Base-by-base conservation (phyloP, 1,284 basidiomycete genomes). In the Cryptococcus sp. region DNA sequence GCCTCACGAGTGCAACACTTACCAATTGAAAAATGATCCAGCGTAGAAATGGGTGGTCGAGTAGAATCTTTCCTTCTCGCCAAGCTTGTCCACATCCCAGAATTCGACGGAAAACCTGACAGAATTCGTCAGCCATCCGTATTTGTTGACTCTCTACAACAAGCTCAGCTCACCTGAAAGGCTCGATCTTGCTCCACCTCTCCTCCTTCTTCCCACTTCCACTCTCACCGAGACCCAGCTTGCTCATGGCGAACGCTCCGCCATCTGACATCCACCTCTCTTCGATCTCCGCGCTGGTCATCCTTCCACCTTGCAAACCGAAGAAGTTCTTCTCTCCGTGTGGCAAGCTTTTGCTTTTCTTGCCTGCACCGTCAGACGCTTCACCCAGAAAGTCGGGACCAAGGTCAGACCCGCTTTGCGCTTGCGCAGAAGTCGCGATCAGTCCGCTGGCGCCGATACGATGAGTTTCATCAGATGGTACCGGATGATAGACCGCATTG, bases 41-140 rank as follows among this genome's bases (percentile, higher is more conserved):
- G 81, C 64, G 61, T 82, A 81, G 59, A 81, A 81, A 58, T 81
- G 80, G 5, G 81, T 82, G 13, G 71, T 66, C 3, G 79, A 81
- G 62, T 82, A 83, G 30, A 78, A 69, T 23, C 91, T 83, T 56
- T 86, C 86, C 78, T 93, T 94, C 59, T 95, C 92, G 57, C 86
- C 87, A 47, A 96, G 82, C 49, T 83, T 80, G 65, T 90, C 88
- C 25, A 93, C 83, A 65, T 90, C 89, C 86, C 90, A 95, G 74
- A 95, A 95, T 77, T 96, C 93, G 50, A 92, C 90, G 5, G 86
- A 85, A 71, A 95, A 80, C 41, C 80, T 72, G 66, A 67, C 64
- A 15, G 62, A 23, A 47, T 39, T 23, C 67, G 54, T 74, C 70
- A 57, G 61, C 70, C 2, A 54, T 41, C 23, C 3, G 15, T 38